Base-by-base conservation (phyloP, 1,284 basidiomycete species). In the Cutaneotrichosporon arboriforme region DNA sequence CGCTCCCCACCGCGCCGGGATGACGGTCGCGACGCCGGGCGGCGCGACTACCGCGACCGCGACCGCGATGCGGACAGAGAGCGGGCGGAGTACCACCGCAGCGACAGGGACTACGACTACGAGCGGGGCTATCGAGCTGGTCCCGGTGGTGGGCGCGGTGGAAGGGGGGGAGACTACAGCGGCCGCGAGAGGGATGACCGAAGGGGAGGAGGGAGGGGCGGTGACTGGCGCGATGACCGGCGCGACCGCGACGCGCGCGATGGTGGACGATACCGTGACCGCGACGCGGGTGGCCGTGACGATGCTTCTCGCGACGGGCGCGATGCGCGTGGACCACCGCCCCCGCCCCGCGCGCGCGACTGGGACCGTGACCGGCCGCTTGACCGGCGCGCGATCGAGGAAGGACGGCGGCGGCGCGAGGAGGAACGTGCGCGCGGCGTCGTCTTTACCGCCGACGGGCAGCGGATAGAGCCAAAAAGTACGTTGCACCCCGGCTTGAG, bases 111-210 rank as follows among this genome's bases (percentile, higher is more conserved):
- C 15, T 26, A 47, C 14, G 38, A 48, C 8, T 47, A 56, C 22
- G 26, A 31, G 7, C 26, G 26, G 26, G 26, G 26, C 7, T 31
- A 31, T 31, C 26, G 26, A 33, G 53, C 56, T n/a, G 37, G 55
- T 12, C 22, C 50, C n/a, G n/a, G n/a, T n/a, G n/a, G n/a, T 23
- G 43, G 9, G 8, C 43, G 26, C 15, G 7, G n/a, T 18, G 23
- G 31, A 3, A 41, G 40, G n/a, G 33, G 41, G 49, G 34, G 51
- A 52, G 31, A 43, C 33, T 47, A 55, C 14, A 64, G 70, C 54
- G 73, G 77, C 36, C 61, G 75, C 65, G 74, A 78, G 67, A 64
- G 77, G 65, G 62, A 76, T 67, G 51, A 49, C 14, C 64, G 60
- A 37, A 43, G 55, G 26, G 73, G 76, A 61, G 64, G 70, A 61